Evolutionary conservation across 1,139 yeast species (phyloP).

Genomic region (Magnusiomyces magnusii): DNA sequence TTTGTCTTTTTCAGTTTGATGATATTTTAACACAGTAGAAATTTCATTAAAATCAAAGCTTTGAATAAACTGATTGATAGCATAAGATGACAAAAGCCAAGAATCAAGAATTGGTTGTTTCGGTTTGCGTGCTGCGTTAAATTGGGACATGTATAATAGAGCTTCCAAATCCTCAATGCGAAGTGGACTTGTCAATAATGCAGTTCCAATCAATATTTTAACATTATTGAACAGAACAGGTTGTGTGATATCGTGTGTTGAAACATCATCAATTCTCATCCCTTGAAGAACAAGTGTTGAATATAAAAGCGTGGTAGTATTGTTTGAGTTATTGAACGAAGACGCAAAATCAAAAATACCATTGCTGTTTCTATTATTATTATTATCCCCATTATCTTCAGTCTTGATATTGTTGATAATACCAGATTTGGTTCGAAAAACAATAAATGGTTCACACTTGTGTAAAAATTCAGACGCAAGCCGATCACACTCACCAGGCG

Average conservation of each 20-base stretch:
- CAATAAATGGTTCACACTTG: conserved; percentile 18
- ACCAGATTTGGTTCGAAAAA: not conserved
- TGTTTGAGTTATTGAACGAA: not conserved
- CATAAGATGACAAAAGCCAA: conserved; percentile 44
- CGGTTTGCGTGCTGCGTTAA: conserved; percentile 45
- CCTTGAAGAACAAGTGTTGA: conserved; percentile 23
- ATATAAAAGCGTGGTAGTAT: conserved; percentile 11
- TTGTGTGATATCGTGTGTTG: conserved; percentile 41
- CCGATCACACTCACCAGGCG: conserved; percentile 17
- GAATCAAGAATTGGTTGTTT: conserved; percentile 43
- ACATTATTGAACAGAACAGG: conserved; percentile 40
- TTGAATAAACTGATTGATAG: conserved; percentile 41
- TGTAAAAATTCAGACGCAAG: conserved; percentile 17
- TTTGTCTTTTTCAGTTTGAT: not conserved
- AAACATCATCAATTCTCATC: conserved; percentile 38
- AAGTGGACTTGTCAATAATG: conserved; percentile 42
- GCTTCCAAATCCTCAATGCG: conserved; percentile 52
- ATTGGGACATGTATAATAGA: conserved; percentile 43
- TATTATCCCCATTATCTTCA: no score
- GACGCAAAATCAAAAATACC: no score
- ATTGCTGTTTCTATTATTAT: no score
- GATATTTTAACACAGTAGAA: not conserved
- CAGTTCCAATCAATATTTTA: conserved; percentile 40
- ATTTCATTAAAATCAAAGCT: conserved; percentile 32
- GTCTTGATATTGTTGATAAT: not conserved